phyloP scores from a whole-genome alignment of 1,284 basidiomycete genomes.

The Neolentinus lepideus region DNA sequence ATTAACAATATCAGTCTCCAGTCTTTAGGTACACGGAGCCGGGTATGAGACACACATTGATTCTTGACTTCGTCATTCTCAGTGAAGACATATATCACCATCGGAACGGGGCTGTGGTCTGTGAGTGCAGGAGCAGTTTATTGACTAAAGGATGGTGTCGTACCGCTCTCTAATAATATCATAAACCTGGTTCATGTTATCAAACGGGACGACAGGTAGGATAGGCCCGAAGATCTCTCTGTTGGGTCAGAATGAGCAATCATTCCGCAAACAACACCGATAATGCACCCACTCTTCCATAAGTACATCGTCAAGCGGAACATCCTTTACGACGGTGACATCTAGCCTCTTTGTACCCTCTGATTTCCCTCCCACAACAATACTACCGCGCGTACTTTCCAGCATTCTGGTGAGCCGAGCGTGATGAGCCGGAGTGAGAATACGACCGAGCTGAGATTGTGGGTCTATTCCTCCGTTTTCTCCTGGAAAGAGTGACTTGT shows the following conservation, averaged over 20 bases:
- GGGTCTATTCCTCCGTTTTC: conserved; percentile 21
- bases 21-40: conserved; percentile 19
- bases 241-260: background rate
- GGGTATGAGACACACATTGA: conserved; percentile 16
- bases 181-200: conserved; percentile 30
- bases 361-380: conserved; percentile 34
- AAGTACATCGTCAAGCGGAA: conserved; percentile 28
- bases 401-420: conserved; percentile 31
- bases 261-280: background rate
- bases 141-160: background rate
- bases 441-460: conserved; percentile 23
- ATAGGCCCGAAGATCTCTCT: conserved; percentile 44
- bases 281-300: conserved; percentile 28
- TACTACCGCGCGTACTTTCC: conserved; percentile 32
- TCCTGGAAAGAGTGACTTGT: conserved; percentile 16
- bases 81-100: conserved; percentile 35
- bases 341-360: conserved; percentile 26
- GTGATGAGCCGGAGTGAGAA: conserved; percentile 32
- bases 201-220: conserved; percentile 38
- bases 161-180: conserved; percentile 24
- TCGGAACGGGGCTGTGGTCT: conserved; percentile 24
- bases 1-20: background rate
- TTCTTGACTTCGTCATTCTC: conserved; percentile 23
- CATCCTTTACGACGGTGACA: conserved; percentile 26
- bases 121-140: background rate